Evolutionary conservation across 2,329 filamentous ascomycete species (phyloP), one percentile per base, ranked within the genome.

Genomic region (Claviceps pazoutovae): DNA sequence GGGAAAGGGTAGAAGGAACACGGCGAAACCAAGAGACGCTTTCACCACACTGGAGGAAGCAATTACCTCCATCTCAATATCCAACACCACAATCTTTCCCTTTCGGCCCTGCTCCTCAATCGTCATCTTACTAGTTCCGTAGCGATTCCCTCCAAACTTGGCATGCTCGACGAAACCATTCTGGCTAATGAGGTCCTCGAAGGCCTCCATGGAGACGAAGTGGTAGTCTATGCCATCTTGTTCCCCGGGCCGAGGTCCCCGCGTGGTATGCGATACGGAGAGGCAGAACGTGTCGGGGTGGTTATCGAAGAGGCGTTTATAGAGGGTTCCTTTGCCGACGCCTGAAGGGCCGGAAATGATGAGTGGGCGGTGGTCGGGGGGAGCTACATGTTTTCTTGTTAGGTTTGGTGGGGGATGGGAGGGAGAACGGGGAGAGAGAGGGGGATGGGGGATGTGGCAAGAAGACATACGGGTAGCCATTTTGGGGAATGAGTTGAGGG

Each of bases 41-140:
- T 4, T 34, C 30, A 30, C 6, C 23, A 30, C 30, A 4, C 30
- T 34, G 1, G 30, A 34, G 9, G 30, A 13, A 8, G 16, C 46
- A 60, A 71, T 37, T 65, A 84, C 83, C 79, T 95, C 89, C 88
- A 96, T 95, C 75, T 96, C 91, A 64, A 96, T 97, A 66, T 97
- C 91, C 59, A 96, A 72, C 47, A 96, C 82, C 55, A 90, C 91
- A 43, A 89, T 80, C 61, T 76, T 77, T 17, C 82, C 84, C 69
- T 83, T 80, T 55, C 79, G 77, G 2, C 78, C 78, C 65, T 90
- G 82, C 61, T 87, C 80, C 66, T 83, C 78, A 56, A 95, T 88
- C 30, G 88, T 88, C 67, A 77, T 74, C 62, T 88, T 82, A 64
- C 81, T 87, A 5, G 89, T 95, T 52, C 90, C 90, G 70, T 96